Base-by-base conservation (phyloP, 2,329 filamentous ascomycete genomes). In the Parastagonospora avenae region DNA sequence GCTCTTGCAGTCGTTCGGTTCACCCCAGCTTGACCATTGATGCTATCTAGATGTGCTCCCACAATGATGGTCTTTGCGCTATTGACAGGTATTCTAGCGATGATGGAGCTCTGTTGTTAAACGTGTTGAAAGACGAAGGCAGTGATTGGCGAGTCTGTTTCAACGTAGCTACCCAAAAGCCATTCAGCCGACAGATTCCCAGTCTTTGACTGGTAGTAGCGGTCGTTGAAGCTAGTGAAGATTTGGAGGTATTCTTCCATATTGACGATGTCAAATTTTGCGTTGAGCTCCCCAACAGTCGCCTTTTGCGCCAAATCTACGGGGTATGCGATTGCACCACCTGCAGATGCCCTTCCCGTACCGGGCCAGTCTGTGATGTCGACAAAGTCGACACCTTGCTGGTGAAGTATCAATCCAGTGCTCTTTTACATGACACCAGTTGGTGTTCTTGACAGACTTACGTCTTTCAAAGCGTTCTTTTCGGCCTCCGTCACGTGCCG, bases 91-190 rank as follows among this genome's bases (percentile, higher is more conserved):
- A 97, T 91, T 6, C 87, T 91, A 10, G 91, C 92, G 68, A 97
- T 94, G 68, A 97, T 87, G 55, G 88, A 92, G 76, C 88, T 88
- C 70, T 97, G 93, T 54, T 87, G 86, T 91, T 92, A 97, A 8
- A 85, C 75, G 72, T 97, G 92, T 43, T 80, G 74, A 73, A 97
- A 96, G 60, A 84, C 84, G 68, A 85, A 77, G 3, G 89, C 91
- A 31, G 78, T 76, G 45, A 84, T 80, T 5, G 89, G 90, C 28
- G 88, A 89, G 1, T 89, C 85, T 9, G 85, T 80, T 46, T 82
- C 79, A 62, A 96, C 83, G 16, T 89, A 88, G 41, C 84, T 76
- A 56, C 86, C 77, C 27, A 91, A 82, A 36, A 97, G 81, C 93
- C 92, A 97, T 60, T 88, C 86, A 2, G 91, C 93, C 0, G 91